A percentile compares a stretch with the other conserved stretches of the same genome.
Conservation (phyloP, 306 rosid genomes). For the Luffa acutangula region DNA sequence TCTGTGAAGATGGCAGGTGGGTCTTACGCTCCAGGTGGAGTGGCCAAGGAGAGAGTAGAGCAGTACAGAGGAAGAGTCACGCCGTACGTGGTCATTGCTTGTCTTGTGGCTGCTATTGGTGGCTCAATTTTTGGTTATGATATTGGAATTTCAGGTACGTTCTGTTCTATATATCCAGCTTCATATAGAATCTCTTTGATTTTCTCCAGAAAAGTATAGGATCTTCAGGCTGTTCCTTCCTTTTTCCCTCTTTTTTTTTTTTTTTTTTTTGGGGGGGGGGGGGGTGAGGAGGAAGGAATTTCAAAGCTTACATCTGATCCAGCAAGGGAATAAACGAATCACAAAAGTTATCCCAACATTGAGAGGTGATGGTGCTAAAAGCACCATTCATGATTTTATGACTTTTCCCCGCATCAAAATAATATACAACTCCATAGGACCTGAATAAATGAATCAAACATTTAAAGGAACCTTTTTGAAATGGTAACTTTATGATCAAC, state of each 20-base stretch:
- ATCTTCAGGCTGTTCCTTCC: not conserved
- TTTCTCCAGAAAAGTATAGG: not conserved
- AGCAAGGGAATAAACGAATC: not conserved
- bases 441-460: not conserved
- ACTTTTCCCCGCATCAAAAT: not conserved
- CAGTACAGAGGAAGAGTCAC: constrained; percentile 60
- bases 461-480: not conserved
- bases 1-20: constrained; percentile 63
- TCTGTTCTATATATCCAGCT: not conserved
- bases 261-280: not conserved
- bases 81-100: constrained; percentile 48
- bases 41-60: constrained; percentile 53
- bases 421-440: not conserved
- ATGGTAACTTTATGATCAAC: constrained; percentile 7
- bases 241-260: not conserved
- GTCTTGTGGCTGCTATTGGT: constrained; percentile 71
- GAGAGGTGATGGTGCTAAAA: not conserved
- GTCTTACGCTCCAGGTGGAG: constrained; percentile 31
- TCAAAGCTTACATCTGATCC: too few relatives aligned
- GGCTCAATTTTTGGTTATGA: constrained; percentile 81
- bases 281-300: too few relatives aligned
- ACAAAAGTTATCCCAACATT: not conserved
- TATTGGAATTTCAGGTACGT: constrained; percentile 71
- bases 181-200: not conserved
- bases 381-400: not conserved